These are phyloP conservation scores for Dendrobium catenatum DNA, from an alignment of 106 monocot genomes.

Conservation along the genomic window DNA sequence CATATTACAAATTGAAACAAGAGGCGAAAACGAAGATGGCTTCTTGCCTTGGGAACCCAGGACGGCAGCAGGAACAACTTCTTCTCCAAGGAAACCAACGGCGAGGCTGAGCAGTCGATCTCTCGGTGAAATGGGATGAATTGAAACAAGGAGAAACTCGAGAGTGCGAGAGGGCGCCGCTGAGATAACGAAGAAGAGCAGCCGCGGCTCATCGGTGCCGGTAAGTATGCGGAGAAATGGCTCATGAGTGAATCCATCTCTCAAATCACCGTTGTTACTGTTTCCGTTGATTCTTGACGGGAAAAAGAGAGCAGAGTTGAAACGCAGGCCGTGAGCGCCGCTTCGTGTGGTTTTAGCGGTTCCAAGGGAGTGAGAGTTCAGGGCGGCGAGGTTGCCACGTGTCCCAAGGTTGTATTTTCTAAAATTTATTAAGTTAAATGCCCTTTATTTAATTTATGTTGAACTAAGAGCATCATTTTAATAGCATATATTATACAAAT, in stretches of 20 bases:
- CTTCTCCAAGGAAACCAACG: not conserved
- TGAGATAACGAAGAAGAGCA: not conserved
- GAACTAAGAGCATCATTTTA: too few relatives aligned
- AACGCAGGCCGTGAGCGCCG: not conserved
- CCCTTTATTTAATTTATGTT: too few relatives aligned
- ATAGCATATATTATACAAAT: too few relatives aligned
- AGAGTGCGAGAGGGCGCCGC: not conserved
- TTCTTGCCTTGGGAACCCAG: not conserved
- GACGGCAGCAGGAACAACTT: not conserved
- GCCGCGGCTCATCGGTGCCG: not conserved
- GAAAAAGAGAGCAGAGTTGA: not conserved
- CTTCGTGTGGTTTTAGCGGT: too few relatives aligned
- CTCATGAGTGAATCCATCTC: not conserved
- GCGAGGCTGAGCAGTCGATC: not conserved
- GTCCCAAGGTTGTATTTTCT: too few relatives aligned
- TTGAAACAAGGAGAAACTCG: not conserved
- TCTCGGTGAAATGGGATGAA: not conserved
- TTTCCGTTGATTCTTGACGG: not conserved
- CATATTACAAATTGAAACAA: not conserved
- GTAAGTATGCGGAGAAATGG: not conserved
- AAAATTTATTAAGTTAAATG: too few relatives aligned
- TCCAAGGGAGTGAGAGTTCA: too few relatives aligned
- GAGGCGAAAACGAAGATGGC: not conserved
- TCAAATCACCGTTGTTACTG: not conserved
- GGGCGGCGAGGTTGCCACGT: not conserved